These are phyloP conservation scores for Limnomonas spitsbergensis DNA, from an alignment of 139 green algal species.

Conservation along the genomic window DNA sequence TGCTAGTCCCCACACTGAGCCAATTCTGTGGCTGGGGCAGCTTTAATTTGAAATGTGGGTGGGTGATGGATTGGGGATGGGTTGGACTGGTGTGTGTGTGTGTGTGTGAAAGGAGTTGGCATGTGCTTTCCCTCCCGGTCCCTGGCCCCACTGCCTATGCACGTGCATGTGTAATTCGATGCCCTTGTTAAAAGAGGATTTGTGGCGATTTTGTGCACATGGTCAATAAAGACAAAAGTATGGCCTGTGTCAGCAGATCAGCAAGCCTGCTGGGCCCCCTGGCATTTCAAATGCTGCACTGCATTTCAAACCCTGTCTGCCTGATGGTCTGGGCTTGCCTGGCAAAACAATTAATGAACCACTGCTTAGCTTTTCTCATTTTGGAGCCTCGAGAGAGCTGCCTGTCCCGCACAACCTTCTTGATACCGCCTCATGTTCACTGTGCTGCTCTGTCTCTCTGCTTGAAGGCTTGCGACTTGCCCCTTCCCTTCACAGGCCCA, in stretches of 20 bases:
- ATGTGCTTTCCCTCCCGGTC: too few relatives aligned
- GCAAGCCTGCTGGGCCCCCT: neutral
- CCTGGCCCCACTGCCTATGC: too few relatives aligned
- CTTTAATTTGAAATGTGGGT: too few relatives aligned
- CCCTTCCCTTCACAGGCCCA: conserved; percentile 7
- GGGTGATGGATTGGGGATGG: too few relatives aligned
- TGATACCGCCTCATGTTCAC: neutral
- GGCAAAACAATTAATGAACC: too few relatives aligned
- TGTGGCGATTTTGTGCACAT: neutral
- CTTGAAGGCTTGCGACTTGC: neutral
- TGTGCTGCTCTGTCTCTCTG: neutral
- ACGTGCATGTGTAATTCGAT: too few relatives aligned
- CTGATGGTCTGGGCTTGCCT: too few relatives aligned
- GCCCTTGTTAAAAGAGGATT: neutral
- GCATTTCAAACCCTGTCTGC: too few relatives aligned
- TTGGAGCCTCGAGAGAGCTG: neutral
- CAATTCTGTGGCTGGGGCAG: too few relatives aligned
- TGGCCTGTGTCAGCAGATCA: neutral
- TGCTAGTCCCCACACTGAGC: neutral
- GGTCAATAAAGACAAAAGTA: too few relatives aligned
- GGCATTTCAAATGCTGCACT: neutral
- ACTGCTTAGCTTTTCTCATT: neutral
- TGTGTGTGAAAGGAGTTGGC: too few relatives aligned
- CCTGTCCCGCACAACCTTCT: neutral
- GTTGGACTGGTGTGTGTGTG: too few relatives aligned